Conservation (phyloP, 2,329 filamentous ascomycete genomes). For the Thelonectria olida region DNA sequence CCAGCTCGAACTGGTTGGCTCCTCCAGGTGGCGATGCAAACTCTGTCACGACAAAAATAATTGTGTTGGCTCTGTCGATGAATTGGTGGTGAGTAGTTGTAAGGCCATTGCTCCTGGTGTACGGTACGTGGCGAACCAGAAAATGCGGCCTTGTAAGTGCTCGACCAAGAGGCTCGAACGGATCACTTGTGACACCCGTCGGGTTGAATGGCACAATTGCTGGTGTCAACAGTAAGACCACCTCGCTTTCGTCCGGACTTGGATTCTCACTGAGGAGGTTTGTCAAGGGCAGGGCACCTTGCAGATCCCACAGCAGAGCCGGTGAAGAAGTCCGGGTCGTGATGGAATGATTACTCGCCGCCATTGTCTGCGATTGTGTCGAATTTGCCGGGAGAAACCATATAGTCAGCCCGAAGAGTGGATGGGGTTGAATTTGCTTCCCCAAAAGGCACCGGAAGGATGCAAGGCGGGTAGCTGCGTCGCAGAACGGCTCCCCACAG, state of each 20-base stretch:
- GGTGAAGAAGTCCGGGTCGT: conserved; percentile 26
- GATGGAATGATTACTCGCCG: conserved; percentile 17
- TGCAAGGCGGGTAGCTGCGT: conserved; percentile 20
- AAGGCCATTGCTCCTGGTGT: conserved; percentile 70
- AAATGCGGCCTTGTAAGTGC: conserved; percentile 68
- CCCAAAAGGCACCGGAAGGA: conserved; percentile 1
- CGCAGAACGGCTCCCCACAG: conserved; percentile 16
- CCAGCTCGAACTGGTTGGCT: conserved; percentile 61
- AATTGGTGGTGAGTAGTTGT: conserved; percentile 71
- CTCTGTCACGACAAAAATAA: conserved; percentile 69
- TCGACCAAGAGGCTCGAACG: conserved; percentile 76
- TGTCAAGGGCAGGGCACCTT: conserved; percentile 57
- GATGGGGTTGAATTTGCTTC: neutral
- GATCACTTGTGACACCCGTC: conserved; percentile 63
- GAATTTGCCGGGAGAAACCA: too few relatives aligned
- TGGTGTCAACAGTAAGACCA: conserved; percentile 71
- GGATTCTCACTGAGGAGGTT: conserved; percentile 47
- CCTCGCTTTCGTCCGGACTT: conserved; percentile 51
- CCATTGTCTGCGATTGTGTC: conserved; percentile 34
- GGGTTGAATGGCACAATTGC: conserved; percentile 58
- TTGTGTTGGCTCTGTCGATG: conserved; percentile 65
- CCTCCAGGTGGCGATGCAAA: conserved; percentile 54
- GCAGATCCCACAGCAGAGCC: conserved; percentile 52
- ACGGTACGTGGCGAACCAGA: conserved; percentile 76
- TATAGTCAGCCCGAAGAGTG: neutral